phyloP scores from a whole-genome alignment of 1,284 basidiomycete species.

The Puccinia triticina region DNA sequence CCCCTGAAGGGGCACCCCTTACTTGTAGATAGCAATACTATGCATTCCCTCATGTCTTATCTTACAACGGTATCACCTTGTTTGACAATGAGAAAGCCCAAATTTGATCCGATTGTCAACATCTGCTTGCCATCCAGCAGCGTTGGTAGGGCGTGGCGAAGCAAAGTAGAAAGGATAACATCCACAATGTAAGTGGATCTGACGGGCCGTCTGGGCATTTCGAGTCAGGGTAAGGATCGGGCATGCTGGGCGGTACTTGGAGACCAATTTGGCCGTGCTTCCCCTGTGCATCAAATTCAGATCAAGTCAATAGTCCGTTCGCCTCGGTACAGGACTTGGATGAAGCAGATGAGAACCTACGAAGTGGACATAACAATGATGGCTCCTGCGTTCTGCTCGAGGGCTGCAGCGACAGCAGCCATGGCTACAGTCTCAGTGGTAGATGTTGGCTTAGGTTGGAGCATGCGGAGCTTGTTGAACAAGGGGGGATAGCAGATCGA shows the following conservation, averaged over 20 bases:
- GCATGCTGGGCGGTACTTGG: slow-evolving; percentile 91
- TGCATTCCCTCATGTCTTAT: too few relatives aligned
- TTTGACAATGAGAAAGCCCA: slow-evolving; percentile 86
- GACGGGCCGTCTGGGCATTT: slow-evolving; percentile 93
- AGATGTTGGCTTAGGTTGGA: slow-evolving; percentile 81
- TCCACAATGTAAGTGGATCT: slow-evolving; percentile 94
- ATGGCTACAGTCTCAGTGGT: slow-evolving; percentile 92
- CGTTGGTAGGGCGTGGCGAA: slow-evolving; percentile 82
- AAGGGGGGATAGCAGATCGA: slow-evolving; percentile 90
- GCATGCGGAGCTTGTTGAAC: slow-evolving; percentile 74
- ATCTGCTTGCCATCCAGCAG: slow-evolving; percentile 95
- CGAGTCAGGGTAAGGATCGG: slow-evolving; percentile 97
- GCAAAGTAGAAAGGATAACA: slow-evolving; percentile 97
- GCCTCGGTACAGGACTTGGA: neutral
- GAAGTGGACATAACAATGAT: slow-evolving; percentile 92
- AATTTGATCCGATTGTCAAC: slow-evolving; percentile 90
- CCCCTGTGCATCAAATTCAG: slow-evolving; percentile 66
- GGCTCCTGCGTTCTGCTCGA: slow-evolving; percentile 87
- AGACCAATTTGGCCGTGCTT: slow-evolving; percentile 91
- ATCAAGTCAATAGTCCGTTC: slow-evolving; percentile 8
- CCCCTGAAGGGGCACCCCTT: too few relatives aligned
- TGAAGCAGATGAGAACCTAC: slow-evolving; percentile 40
- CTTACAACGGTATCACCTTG: slow-evolving; percentile 88
- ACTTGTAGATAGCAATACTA: too few relatives aligned
- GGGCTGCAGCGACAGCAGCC: slow-evolving; percentile 89